Percentiles rank a stretch among this genome's conserved stretches.
phyloP scores from a whole-genome alignment of 1,284 basidiomycete genomes.

The Heliocybe sulcata region DNA sequence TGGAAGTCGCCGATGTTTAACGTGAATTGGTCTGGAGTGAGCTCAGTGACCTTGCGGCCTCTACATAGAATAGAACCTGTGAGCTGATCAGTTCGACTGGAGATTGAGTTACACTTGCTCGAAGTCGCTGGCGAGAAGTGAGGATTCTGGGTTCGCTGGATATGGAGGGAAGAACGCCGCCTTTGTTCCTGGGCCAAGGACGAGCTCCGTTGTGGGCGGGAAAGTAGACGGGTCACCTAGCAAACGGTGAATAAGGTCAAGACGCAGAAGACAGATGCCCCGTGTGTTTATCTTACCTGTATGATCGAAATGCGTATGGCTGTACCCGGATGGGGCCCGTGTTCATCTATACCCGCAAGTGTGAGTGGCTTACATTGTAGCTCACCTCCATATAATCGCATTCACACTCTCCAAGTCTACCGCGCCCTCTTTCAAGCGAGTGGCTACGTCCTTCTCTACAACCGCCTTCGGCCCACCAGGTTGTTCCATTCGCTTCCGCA shows the following conservation, averaged over 20 bases:
- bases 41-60: slow-evolving; percentile 6
- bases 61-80: neutral
- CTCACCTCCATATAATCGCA: neutral
- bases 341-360: too few relatives aligned
- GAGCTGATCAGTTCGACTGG: neutral
- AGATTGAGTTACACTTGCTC: neutral
- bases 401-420: neutral
- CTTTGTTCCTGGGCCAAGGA: slow-evolving; percentile 8
- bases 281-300: too few relatives aligned
- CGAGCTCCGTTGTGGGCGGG: slow-evolving; percentile 10
- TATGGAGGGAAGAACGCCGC: slow-evolving; percentile 1
- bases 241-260: too few relatives aligned
- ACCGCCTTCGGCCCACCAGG: neutral
- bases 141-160: slow-evolving; percentile 5
- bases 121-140: slow-evolving; percentile 9
- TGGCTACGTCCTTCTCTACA: slow-evolving; percentile 1
- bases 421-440: neutral
- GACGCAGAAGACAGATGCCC: too few relatives aligned
- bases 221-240: slow-evolving; percentile 12
- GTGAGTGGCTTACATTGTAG: too few relatives aligned
- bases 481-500: neutral
- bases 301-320: too few relatives aligned
- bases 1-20: slow-evolving; percentile 13
- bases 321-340: too few relatives aligned
- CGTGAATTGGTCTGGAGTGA: slow-evolving; percentile 10